A percentile compares a stretch with the other conserved stretches of the same genome.
Conservation (phyloP, 116 monocot genomes). For the Posidonia oceanica region DNA sequence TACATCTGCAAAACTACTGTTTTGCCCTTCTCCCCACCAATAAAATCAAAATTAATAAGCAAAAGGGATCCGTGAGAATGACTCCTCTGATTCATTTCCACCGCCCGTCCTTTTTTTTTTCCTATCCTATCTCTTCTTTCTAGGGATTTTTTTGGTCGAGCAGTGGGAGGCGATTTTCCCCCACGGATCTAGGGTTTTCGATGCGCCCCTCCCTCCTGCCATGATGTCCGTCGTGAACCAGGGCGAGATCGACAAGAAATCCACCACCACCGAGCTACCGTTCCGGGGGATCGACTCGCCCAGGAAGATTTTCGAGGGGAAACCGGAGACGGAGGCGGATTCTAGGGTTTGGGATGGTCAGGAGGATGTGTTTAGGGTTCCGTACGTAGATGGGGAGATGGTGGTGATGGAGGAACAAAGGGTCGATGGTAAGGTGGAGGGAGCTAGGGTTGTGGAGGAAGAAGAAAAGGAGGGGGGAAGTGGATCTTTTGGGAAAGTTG, state of each 20-base stretch:
- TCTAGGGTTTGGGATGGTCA: background rate
- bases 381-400: background rate
- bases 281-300: background rate
- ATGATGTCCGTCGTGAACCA: conserved; percentile 3
- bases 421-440: background rate
- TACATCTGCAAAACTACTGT: no score
- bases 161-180: background rate
- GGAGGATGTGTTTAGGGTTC: background rate
- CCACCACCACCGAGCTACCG: background rate
- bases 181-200: background rate
- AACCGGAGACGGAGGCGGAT: background rate
- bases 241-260: background rate
- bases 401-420: background rate
- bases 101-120: background rate
- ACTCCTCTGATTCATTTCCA: background rate
- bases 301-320: background rate
- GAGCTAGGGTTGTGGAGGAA: background rate
- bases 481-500: background rate
- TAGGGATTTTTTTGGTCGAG: background rate
- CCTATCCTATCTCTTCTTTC: background rate
- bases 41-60: no score
- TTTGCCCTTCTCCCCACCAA: no score
- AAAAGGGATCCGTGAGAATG: no score
- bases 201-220: background rate
- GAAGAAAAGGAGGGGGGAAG: background rate